Base-by-base conservation (phyloP, 2,329 filamentous ascomycete species). In the Dothideomycetes sp. region DNA sequence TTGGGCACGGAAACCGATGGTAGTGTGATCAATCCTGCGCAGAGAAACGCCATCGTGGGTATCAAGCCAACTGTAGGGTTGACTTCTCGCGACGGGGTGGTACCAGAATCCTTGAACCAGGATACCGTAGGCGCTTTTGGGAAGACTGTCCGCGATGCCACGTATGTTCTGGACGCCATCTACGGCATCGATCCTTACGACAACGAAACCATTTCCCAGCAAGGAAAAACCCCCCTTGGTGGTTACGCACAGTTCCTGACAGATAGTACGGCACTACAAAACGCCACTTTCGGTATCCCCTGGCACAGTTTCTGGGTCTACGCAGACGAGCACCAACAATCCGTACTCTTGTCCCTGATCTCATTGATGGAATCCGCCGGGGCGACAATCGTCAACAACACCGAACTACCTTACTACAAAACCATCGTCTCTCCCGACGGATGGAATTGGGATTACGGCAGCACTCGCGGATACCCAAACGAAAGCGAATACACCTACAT, bases 31-130 rank as follows among this genome's bases (percentile, higher is more conserved):
- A 79, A 76, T 54, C 83, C 83, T 1, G 80, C 82, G 1, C 73
- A 80, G 55, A 65, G 79, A 4, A 84, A 82, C 53, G 71, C 68
- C 2, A 55, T 87, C 2, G 80, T 86, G 2, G 82, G 82, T 3
- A 73, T 87, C 56, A 87, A 86, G 60, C 81, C 82, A 1, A 86
- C 81, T 1, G 78, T 86, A 5, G 82, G 82, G 0, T 58, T 84
- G 36, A 84, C 80, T 0, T 84, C 80, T 7, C 65, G 80, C 29
- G 56, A 55, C 19, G 63, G 63, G 1, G 64, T 68, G 0, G 56
- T 87, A 23, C 83, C 82, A 0, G 79, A 82, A 52, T 74, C 70
- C 9, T 63, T 73, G 42, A 74, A 82, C 51, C 78, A 82, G 51
- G 83, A 87, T 51, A 78, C 74, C 0, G 73, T 86, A 0, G 83